Evolutionary conservation across 306 rosid genomes (phyloP).

Genomic region (Cotoneaster glaucophyllus): DNA sequence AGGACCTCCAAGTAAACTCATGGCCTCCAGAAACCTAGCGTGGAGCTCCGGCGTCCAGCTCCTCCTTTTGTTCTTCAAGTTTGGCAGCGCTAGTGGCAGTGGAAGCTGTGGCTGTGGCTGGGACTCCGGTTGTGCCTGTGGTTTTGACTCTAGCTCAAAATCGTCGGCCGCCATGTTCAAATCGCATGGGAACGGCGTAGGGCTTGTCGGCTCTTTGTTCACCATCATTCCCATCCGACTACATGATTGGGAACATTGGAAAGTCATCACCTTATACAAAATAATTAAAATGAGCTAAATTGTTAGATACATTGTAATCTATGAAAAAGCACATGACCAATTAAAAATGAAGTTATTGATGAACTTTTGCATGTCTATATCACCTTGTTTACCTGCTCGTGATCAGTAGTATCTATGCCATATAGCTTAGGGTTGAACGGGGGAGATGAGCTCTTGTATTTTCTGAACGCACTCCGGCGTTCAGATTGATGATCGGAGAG

Average conservation of each 20-base stretch:
- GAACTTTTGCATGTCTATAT: background rate
- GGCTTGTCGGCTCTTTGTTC: background rate
- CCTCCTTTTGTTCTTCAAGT: background rate
- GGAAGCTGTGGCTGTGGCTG: background rate
- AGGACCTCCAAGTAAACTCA: constrained; percentile 11
- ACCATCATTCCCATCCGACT: background rate
- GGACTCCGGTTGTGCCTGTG: background rate
- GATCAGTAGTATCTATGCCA: background rate
- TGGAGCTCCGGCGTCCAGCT: constrained; percentile 17
- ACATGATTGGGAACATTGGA: background rate
- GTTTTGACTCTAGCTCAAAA: background rate
- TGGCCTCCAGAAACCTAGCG: background rate
- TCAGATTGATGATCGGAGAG: background rate
- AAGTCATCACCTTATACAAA: background rate
- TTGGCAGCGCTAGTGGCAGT: too few species aligned
- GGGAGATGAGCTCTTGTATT: background rate
- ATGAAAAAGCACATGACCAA: background rate
- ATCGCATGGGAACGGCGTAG: background rate
- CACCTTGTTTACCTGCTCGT: background rate
- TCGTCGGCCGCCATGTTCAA: background rate
- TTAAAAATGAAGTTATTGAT: background rate
- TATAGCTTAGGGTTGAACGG: background rate
- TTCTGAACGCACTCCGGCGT: background rate
- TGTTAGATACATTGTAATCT: background rate
- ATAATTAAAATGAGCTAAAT: background rate